Conservation (phyloP, 257 asterid genomes). For the Lantana camara region DNA sequence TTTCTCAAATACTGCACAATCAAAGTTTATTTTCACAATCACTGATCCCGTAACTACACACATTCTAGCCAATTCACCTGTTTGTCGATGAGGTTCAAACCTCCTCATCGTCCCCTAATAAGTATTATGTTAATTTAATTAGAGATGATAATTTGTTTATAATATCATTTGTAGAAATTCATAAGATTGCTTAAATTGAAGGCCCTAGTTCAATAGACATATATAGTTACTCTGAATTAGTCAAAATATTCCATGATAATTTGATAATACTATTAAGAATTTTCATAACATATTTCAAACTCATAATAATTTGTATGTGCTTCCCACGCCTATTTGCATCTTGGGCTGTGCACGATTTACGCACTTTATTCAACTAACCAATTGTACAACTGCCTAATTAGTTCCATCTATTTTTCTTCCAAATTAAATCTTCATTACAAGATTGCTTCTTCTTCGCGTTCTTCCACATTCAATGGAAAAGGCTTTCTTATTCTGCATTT, state of each 20-base stretch:
- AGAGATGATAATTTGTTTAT: too few relatives aligned
- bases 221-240: constrained; percentile 20
- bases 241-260: not conserved
- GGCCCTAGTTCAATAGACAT: constrained; percentile 10
- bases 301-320: constrained; percentile 14
- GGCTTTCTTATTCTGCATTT: constrained; percentile 18
- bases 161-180: not conserved
- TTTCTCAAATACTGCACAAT: too few relatives aligned
- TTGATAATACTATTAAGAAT: not conserved
- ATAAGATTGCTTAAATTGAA: not conserved
- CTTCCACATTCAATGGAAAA: constrained; percentile 21
- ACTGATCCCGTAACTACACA: too few relatives aligned
- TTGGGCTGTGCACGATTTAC: constrained; percentile 51
- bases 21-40: too few relatives aligned
- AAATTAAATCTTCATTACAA: constrained; percentile 28
- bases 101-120: too few relatives aligned
- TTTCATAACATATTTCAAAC: not conserved
- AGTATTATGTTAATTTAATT: not conserved
- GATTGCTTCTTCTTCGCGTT: constrained; percentile 17
- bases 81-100: too few relatives aligned
- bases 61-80: too few relatives aligned
- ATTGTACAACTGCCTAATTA: constrained; percentile 27
- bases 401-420: constrained; percentile 15
- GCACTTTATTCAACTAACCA: constrained; percentile 25
- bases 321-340: constrained; percentile 32